Percentiles rank a stretch among this genome's conserved stretches.
phyloP scores from a whole-genome alignment of 345 rosid species.

The Citrus unshiu region DNA sequence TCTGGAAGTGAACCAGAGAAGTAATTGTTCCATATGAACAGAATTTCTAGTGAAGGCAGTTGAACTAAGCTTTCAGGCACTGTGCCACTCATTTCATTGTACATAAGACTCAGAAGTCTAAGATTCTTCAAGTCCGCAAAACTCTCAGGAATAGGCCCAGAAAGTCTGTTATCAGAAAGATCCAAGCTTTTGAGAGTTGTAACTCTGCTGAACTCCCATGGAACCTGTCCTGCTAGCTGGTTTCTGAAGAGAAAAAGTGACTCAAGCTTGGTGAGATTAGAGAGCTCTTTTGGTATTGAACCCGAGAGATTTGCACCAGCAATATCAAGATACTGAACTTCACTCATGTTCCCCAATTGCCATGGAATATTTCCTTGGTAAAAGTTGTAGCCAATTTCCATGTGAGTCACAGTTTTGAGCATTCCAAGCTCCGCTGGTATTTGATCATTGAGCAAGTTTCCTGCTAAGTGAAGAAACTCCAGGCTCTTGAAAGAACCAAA shows the following conservation, averaged over 20 bases:
- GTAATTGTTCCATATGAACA: slow-evolving; percentile 83
- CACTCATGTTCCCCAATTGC: slow-evolving; percentile 74
- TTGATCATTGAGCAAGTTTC: slow-evolving; percentile 57
- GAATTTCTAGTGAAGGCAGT: slow-evolving; percentile 78
- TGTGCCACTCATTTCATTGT: slow-evolving; percentile 78
- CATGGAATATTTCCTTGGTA: slow-evolving; percentile 74
- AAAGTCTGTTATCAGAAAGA: slow-evolving; percentile 73
- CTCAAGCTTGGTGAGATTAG: slow-evolving; percentile 77
- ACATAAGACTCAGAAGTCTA: slow-evolving; percentile 73
- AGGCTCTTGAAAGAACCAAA: slow-evolving; percentile 71
- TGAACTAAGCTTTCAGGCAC: slow-evolving; percentile 64
- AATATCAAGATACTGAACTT: slow-evolving; percentile 78
- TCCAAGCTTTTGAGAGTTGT: slow-evolving; percentile 64
- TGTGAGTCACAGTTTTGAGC: slow-evolving; percentile 61
- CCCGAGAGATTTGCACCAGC: slow-evolving; percentile 87
- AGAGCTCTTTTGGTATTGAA: slow-evolving; percentile 57
- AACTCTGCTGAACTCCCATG: slow-evolving; percentile 62
- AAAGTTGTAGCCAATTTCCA: slow-evolving; percentile 94
- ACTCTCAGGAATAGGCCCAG: slow-evolving; percentile 78
- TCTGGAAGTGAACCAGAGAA: slow-evolving; percentile 79
- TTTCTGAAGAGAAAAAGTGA: slow-evolving; percentile 85
- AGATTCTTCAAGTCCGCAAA: slow-evolving; percentile 71
- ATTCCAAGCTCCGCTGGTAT: slow-evolving; percentile 74
- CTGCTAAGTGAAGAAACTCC: slow-evolving; percentile 79
- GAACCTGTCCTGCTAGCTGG: slow-evolving; percentile 60